These are phyloP conservation scores for Termitomyces sp. DNA, from an alignment of 768 basidiomycete genomes.

Conservation along the genomic window DNA sequence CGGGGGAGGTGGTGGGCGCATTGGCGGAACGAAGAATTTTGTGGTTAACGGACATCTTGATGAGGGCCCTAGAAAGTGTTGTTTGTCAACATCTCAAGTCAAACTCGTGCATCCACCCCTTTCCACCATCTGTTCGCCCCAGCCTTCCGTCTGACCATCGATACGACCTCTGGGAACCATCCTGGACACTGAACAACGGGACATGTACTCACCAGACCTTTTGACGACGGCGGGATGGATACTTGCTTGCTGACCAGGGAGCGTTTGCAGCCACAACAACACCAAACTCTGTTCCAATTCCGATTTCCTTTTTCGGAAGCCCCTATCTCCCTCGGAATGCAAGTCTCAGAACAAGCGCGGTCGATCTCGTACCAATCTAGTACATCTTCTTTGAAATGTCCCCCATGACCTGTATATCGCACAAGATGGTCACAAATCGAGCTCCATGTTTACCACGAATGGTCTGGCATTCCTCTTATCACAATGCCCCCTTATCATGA, in stretches of 20 bases:
- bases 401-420: not conserved
- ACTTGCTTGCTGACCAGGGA: constrained; percentile 27
- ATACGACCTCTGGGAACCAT: constrained; percentile 19
- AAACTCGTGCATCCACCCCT: constrained; percentile 51
- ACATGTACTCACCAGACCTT: constrained; percentile 62
- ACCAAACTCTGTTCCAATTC: constrained; percentile 15
- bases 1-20: constrained; percentile 83
- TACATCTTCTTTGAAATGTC: not conserved
- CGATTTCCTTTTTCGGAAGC: constrained; percentile 16
- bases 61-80: constrained; percentile 28
- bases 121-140: constrained; percentile 23
- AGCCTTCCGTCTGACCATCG: constrained; percentile 19
- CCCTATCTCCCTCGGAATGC: constrained; percentile 2
- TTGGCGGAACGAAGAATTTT: constrained; percentile 98
- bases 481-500: not conserved
- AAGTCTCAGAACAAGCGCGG: not conserved
- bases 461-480: not conserved
- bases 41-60: constrained; percentile 69
- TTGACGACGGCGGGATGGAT: constrained; percentile 46
- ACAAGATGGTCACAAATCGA: not conserved
- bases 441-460: not conserved
- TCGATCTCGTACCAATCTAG: not conserved
- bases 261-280: constrained; percentile 28
- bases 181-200: constrained; percentile 24
- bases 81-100: constrained; percentile 45